Percentiles rank a stretch among this genome's conserved stretches.
Conservation (phyloP, 2,329 filamentous ascomycete genomes). For the Trichoderma polysporum region DNA sequence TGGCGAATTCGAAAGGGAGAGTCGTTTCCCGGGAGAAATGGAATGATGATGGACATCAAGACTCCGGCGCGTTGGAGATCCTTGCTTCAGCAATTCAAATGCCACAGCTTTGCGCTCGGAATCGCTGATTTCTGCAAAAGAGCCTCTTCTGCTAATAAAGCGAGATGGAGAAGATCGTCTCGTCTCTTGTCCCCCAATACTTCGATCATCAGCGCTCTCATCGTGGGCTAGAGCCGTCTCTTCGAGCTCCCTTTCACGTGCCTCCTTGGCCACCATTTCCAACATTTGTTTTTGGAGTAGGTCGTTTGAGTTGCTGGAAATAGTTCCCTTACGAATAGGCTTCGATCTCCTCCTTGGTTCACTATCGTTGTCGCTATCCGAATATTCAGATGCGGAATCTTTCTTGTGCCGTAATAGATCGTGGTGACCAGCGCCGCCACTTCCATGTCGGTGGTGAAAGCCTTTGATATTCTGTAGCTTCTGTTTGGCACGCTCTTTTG, state of each 20-base stretch:
- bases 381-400: conserved; percentile 58
- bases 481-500: conserved; percentile 59
- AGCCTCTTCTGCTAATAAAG: conserved; percentile 38
- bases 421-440: conserved; percentile 50
- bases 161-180: conserved; percentile 30
- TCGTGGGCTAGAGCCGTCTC: conserved; percentile 36
- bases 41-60: conserved; percentile 42
- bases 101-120: conserved; percentile 34
- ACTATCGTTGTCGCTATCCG: conserved; percentile 55
- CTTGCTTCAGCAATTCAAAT: conserved; percentile 26
- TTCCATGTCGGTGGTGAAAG: conserved; percentile 54
- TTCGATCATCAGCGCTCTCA: conserved; percentile 36
- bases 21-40: conserved; percentile 46
- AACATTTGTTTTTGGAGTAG: conserved; percentile 62
- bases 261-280: conserved; percentile 58
- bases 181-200: conserved; percentile 36
- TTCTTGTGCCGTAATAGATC: conserved; percentile 52
- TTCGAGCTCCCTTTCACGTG: conserved; percentile 42
- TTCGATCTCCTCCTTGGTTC: conserved; percentile 36
- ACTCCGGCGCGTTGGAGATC: conserved; percentile 29
- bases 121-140: conserved; percentile 42
- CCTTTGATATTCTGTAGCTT: conserved; percentile 56
- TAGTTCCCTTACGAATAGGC: conserved; percentile 44
- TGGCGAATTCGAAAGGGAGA: conserved; percentile 52
- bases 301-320: conserved; percentile 49